A percentile compares a stretch with the other conserved stretches of the same genome.
Evolutionary conservation across 2,329 filamentous ascomycete species (phyloP).

Genomic region (Dryadomyces quercivorus): DNA sequence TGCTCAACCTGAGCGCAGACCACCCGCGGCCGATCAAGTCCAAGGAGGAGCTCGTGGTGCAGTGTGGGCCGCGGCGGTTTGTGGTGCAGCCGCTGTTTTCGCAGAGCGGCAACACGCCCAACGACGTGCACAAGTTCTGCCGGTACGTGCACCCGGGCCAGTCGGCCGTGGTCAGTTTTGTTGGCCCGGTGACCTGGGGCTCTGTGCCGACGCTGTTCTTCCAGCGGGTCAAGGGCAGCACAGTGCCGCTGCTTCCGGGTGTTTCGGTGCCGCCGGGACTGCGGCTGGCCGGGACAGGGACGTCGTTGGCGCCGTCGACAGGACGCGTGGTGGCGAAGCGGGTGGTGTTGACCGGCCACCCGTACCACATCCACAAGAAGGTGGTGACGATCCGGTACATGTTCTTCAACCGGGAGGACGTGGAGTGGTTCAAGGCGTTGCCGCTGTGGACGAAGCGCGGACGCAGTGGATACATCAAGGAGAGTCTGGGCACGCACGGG

Average conservation of each 20-base stretch:
- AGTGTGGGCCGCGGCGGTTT: conserved; percentile 80
- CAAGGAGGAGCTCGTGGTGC: conserved; percentile 84
- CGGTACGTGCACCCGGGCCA: conserved; percentile 84
- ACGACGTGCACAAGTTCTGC: conserved; percentile 95
- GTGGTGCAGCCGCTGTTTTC: conserved; percentile 87
- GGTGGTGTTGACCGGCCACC: conserved; percentile 86
- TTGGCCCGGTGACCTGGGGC: conserved; percentile 86
- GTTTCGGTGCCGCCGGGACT: conserved; percentile 32
- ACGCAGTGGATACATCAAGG: conserved; percentile 83
- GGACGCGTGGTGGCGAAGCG: conserved; percentile 84
- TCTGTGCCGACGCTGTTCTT: conserved; percentile 85
- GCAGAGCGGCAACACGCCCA: conserved; percentile 76
- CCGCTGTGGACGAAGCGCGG: conserved; percentile 90
- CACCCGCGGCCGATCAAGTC: conserved; percentile 67
- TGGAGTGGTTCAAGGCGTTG: conserved; percentile 94
- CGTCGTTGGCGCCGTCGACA: conserved; percentile 64
- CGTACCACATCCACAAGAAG: conserved; percentile 98
- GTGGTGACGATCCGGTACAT: conserved; percentile 96
- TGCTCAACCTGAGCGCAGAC: conserved; percentile 73
- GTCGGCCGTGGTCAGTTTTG: conserved; percentile 78
- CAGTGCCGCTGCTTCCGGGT: conserved; percentile 21
- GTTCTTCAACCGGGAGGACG: conserved; percentile 96
- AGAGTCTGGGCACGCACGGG: conserved; percentile 90
- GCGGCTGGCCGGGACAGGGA: conserved; percentile 74
- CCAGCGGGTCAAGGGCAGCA: conserved; percentile 42